Evolutionary conservation across 805 yeast species (phyloP).

Genomic region (Schwanniomyces yamadae): DNA sequence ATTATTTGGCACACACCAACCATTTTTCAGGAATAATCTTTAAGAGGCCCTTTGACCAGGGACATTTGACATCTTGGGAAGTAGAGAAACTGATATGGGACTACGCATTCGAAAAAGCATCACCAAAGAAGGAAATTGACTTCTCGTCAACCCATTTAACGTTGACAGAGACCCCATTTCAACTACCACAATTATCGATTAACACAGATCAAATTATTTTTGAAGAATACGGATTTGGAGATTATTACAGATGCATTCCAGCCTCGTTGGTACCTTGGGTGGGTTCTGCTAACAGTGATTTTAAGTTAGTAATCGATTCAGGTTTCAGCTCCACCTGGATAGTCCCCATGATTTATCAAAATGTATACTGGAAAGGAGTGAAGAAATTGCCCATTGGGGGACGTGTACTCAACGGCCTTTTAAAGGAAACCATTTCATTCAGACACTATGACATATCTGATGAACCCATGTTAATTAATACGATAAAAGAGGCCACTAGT

Average conservation of each 20-base stretch:
- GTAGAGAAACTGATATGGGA: constrained; percentile 90
- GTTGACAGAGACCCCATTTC: constrained; percentile 77
- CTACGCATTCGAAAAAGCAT: constrained; percentile 48
- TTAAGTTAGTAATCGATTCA: constrained; percentile 77
- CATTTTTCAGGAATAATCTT: constrained; percentile 74
- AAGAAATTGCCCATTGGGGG: constrained; percentile 86
- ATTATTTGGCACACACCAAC: constrained; percentile 58
- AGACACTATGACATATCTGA: constrained; percentile 92
- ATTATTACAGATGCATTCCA: constrained; percentile 64
- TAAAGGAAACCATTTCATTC: constrained; percentile 83
- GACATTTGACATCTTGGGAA: constrained; percentile 91
- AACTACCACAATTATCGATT: constrained; percentile 75
- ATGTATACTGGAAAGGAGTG: constrained; percentile 73
- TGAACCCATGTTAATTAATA: constrained; percentile 80
- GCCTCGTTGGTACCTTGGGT: constrained; percentile 44
- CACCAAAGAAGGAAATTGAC: constrained; percentile 15
- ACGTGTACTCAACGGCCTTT: constrained; percentile 71
- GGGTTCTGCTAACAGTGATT: constrained; percentile 42
- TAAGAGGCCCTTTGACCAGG: constrained; percentile 83
- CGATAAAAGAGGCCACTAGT: constrained; percentile 77
- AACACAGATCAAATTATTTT: constrained; percentile 89
- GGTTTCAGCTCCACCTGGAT: constrained; percentile 89
- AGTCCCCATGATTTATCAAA: constrained; percentile 78
- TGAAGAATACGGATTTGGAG: constrained; percentile 85
- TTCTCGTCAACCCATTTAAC: constrained; percentile 49